These are phyloP conservation scores for Lodderomyces orthopsilosis DNA, from an alignment of 1,139 yeast species.

Conservation along the genomic window DNA sequence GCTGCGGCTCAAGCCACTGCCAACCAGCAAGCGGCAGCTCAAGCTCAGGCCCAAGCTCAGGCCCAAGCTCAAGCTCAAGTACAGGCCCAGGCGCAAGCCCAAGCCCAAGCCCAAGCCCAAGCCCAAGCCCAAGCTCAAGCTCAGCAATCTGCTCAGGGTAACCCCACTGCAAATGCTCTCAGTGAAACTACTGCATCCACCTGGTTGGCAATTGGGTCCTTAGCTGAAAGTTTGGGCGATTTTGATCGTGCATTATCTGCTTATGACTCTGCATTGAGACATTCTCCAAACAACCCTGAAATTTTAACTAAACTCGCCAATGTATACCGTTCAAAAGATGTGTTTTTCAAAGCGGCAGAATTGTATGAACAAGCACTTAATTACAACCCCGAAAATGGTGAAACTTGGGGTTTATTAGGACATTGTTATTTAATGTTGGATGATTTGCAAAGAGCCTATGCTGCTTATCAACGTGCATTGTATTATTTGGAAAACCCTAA, in stretches of 20 bases:
- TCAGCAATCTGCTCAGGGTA: not conserved
- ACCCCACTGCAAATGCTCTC: constrained; percentile 17
- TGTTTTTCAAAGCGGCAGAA: constrained; percentile 91
- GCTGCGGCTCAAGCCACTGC: constrained; percentile 14
- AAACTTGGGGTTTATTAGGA: constrained; percentile 95
- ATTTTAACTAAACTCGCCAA: constrained; percentile 85
- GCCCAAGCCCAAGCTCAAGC: constrained; percentile 4
- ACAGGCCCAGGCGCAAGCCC: constrained; percentile 9
- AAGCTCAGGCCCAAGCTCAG: constrained; percentile 10
- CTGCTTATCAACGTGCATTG: constrained; percentile 94
- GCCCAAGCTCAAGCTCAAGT: constrained; percentile 12
- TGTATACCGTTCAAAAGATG: constrained; percentile 82
- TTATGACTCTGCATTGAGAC: constrained; percentile 86
- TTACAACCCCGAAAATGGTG: constrained; percentile 85
- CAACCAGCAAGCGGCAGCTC: constrained; percentile 11
- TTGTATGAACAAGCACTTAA: constrained; percentile 83
- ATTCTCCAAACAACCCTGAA: constrained; percentile 81
- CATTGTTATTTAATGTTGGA: constrained; percentile 97
- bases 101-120: constrained; percentile 10
- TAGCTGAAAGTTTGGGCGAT: constrained; percentile 89
- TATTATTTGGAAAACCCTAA: constrained; percentile 89
- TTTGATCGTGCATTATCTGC: constrained; percentile 86
- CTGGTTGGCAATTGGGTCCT: constrained; percentile 88
- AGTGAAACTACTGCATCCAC: constrained; percentile 82
- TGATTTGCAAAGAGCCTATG: constrained; percentile 90